Percentiles rank a stretch among this genome's conserved stretches.
These are phyloP conservation scores for Penicillium odoratum DNA, from an alignment of 495 filamentous ascomycete species.

Conservation along the genomic window DNA sequence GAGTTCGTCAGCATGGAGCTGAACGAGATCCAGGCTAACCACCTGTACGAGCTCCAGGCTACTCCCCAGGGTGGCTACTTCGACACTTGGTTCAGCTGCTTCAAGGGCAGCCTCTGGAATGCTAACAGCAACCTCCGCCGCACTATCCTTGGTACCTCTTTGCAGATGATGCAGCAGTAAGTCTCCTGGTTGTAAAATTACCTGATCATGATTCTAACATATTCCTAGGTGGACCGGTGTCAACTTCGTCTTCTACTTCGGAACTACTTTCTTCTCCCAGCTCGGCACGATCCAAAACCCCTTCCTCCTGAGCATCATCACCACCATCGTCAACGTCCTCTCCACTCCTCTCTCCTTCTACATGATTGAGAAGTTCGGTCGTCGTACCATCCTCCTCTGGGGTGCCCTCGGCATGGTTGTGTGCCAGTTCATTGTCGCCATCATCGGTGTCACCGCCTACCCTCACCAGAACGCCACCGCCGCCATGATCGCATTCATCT, in stretches of 20 bases:
- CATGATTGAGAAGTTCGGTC: slow-evolving; percentile 77
- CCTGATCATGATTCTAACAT: too few relatives aligned
- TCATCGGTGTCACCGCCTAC: slow-evolving; percentile 64
- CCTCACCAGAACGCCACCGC: slow-evolving; percentile 53
- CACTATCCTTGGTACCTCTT: slow-evolving; percentile 70
- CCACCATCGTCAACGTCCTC: slow-evolving; percentile 80
- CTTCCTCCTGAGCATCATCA: slow-evolving; percentile 79
- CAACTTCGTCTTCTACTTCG: slow-evolving; percentile 94
- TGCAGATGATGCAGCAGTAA: slow-evolving; percentile 78
- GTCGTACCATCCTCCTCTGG: slow-evolving; percentile 78
- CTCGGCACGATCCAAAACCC: slow-evolving; percentile 67
- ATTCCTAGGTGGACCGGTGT: slow-evolving; percentile 63
- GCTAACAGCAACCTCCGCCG: slow-evolving; percentile 68
- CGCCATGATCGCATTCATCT: slow-evolving; percentile 74
- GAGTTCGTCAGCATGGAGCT: slow-evolving; percentile 67
- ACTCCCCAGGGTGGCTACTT: slow-evolving; percentile 61
- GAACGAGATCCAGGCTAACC: slow-evolving; percentile 73
- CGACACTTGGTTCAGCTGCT: slow-evolving; percentile 64
- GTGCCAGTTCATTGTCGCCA: slow-evolving; percentile 83
- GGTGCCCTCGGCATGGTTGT: slow-evolving; percentile 79
- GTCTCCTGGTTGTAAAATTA: too few relatives aligned
- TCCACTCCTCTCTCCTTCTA: slow-evolving; percentile 83
- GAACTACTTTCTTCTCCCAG: slow-evolving; percentile 73
- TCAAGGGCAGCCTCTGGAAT: slow-evolving; percentile 61
- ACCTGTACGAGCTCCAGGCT: slow-evolving; percentile 65